These are phyloP conservation scores for Styphnolobium japonicum DNA, from an alignment of 306 rosid genomes.

Conservation along the genomic window DNA sequence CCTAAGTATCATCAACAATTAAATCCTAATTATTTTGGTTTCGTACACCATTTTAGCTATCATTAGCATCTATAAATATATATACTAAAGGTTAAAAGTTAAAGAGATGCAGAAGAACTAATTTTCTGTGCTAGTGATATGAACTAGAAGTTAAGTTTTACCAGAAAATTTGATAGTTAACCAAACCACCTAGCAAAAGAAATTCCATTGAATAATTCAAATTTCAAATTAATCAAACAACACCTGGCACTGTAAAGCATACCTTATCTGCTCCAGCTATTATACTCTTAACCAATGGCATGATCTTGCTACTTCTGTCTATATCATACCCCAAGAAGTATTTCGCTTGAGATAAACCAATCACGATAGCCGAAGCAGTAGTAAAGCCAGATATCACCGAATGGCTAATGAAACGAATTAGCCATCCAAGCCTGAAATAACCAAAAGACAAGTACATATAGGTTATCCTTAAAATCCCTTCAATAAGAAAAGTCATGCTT, in stretches of 20 bases:
- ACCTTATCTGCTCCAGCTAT: conserved; percentile 90
- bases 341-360: conserved; percentile 91
- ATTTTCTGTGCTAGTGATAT: neutral
- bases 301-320: conserved; percentile 76
- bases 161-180: conserved; percentile 8
- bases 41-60: conserved; percentile 9
- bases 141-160: neutral
- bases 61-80: neutral
- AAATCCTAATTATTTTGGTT: neutral
- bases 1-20: neutral
- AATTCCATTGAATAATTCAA: conserved; percentile 9
- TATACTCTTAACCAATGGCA: conserved; percentile 84
- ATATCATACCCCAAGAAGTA: conserved; percentile 87
- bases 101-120: neutral
- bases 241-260: conserved; percentile 32
- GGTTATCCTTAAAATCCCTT: conserved; percentile 10
- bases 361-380: conserved; percentile 88
- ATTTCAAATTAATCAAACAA: conserved; percentile 27
- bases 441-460: conserved; percentile 18
- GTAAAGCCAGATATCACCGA: conserved; percentile 99
- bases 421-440: conserved; percentile 93
- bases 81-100: neutral
- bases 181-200: conserved; percentile 6
- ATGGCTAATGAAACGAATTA: conserved; percentile 96
- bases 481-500: conserved; percentile 7